Evolutionary conservation across 2,329 filamentous ascomycete species (phyloP).

Genomic region (Trichophyton simii): DNA sequence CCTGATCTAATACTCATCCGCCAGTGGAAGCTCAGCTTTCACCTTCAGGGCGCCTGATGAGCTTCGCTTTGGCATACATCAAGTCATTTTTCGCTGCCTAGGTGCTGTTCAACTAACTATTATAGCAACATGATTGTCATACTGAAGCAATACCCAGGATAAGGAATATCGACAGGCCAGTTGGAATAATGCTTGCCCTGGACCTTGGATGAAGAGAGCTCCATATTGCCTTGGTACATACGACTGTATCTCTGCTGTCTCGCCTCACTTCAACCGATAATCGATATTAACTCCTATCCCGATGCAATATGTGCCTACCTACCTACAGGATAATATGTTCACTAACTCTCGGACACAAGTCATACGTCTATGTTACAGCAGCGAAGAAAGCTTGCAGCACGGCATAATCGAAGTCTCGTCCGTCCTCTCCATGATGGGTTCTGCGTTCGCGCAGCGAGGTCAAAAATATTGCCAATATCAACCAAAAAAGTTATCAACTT

Average conservation of each 20-base stretch:
- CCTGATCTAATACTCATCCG: constrained; percentile 33
- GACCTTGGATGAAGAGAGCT: not conserved
- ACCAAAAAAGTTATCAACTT: constrained; percentile 15
- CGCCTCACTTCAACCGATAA: not conserved
- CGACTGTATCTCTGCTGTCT: not conserved
- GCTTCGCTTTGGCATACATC: constrained; percentile 37
- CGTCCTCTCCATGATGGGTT: constrained; percentile 22
- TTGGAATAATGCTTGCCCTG: not conserved
- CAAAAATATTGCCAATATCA: constrained; percentile 33
- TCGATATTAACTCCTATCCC: not conserved
- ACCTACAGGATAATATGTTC: not conserved
- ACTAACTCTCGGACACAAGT: not conserved
- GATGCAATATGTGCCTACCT: not conserved
- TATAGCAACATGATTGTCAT: not conserved
- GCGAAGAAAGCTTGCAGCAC: constrained; percentile 1
- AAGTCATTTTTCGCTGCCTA: not conserved
- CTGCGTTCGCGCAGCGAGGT: constrained; percentile 26
- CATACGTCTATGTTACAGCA: not conserved
- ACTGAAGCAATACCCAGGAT: no score
- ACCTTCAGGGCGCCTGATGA: constrained; percentile 17
- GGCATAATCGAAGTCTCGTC: constrained; percentile 37
- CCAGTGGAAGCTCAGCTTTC: constrained; percentile 16
- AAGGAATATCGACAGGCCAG: no score
- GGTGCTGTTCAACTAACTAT: not conserved
- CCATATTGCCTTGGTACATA: not conserved